Conservation (phyloP, 2,329 filamentous ascomycete genomes). For the Hypoxylon sp. region DNA sequence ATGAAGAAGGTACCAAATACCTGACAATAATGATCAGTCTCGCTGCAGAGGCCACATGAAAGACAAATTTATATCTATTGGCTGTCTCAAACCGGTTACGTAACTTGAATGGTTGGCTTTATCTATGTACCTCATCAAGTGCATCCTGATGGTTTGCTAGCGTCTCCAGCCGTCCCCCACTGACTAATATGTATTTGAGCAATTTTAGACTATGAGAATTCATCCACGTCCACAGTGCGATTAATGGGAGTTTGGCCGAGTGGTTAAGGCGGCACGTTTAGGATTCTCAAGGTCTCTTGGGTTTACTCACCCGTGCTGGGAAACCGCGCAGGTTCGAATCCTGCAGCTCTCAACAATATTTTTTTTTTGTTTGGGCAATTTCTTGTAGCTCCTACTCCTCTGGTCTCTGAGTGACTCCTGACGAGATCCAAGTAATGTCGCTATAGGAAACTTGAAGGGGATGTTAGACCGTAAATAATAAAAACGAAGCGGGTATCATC, state of each 20-base stretch:
- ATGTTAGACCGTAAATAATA: background rate
- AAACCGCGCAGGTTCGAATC: constrained; percentile 68
- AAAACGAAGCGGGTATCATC: constrained; percentile 36
- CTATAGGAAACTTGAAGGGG: background rate
- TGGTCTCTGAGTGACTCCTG: background rate
- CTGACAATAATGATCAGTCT: no score
- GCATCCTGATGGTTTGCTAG: background rate
- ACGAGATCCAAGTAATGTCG: background rate
- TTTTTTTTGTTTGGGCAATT: constrained; percentile 18
- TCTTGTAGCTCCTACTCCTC: background rate
- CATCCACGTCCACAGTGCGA: no score
- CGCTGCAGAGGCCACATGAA: no score
- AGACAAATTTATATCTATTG: no score
- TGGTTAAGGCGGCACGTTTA: constrained; percentile 72
- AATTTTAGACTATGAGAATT: no score
- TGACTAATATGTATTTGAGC: background rate
- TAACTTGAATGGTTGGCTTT: background rate
- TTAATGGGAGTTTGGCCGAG: constrained; percentile 64
- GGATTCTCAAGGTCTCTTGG: constrained; percentile 48
- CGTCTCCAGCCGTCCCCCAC: background rate
- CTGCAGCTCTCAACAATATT: constrained; percentile 60
- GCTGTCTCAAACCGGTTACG: background rate
- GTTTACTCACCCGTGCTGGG: constrained; percentile 53
- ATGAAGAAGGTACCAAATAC: no score
- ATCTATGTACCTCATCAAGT: no score